These are phyloP conservation scores for Quercus variabilis DNA, from an alignment of 306 rosid genomes.

Conservation along the genomic window DNA sequence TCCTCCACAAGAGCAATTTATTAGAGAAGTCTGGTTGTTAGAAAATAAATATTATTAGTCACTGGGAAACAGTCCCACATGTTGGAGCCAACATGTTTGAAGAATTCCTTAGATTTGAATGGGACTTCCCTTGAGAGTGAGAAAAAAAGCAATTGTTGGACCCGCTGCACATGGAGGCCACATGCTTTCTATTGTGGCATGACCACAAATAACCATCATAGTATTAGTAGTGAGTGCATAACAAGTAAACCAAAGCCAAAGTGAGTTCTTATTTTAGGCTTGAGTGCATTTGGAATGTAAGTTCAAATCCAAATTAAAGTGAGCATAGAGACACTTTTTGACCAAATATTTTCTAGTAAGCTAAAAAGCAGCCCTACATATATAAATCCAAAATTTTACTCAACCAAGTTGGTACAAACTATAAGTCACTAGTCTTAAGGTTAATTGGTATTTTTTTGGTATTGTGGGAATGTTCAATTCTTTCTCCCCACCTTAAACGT, in stretches of 20 bases:
- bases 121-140: constrained; percentile 26
- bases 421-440: too few relatives aligned
- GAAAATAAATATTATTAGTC: not conserved
- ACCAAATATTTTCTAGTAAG: too few relatives aligned
- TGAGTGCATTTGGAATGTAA: not conserved
- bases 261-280: not conserved
- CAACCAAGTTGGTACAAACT: too few relatives aligned
- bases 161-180: constrained; percentile 45
- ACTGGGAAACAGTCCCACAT: constrained; percentile 15
- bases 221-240: not conserved
- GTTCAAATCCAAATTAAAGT: not conserved
- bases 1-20: not conserved
- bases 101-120: constrained; percentile 17
- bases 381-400: too few relatives aligned
- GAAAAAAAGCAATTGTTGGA: not conserved
- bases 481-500: too few relatives aligned
- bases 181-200: constrained; percentile 7
- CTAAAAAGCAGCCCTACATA: too few relatives aligned
- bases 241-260: not conserved
- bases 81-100: constrained; percentile 25
- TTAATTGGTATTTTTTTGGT: too few relatives aligned
- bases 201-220: constrained; percentile 19
- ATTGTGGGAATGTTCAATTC: too few relatives aligned
- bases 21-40: not conserved
- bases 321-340: too few relatives aligned